phyloP scores from a whole-genome alignment of 306 rosid genomes.

The Cucurbita moschata region DNA sequence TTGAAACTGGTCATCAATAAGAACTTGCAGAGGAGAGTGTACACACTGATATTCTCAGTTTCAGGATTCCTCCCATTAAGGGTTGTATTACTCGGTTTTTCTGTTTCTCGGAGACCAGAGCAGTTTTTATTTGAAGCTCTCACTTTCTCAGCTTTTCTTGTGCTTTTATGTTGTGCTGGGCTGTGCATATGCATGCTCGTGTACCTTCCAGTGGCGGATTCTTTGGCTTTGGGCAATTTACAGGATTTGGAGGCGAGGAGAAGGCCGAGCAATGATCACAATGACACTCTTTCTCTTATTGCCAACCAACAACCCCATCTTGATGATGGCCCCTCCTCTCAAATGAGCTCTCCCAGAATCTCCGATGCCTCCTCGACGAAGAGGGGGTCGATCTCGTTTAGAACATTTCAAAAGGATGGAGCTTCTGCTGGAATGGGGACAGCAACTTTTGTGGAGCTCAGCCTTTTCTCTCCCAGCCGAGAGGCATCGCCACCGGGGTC shows the following conservation, averaged over 20 bases:
- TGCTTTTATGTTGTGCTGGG: conserved; percentile 68
- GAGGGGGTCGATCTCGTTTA: conserved; percentile 80
- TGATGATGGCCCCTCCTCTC: conserved; percentile 34
- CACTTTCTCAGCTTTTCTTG: conserved; percentile 84
- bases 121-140: conserved; percentile 63
- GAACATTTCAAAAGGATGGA: conserved; percentile 47
- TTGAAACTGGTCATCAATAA: conserved; percentile 86
- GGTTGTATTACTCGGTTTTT: conserved; percentile 88
- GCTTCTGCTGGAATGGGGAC: conserved; percentile 34
- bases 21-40: conserved; percentile 94
- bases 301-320: conserved; percentile 60
- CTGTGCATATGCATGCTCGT: conserved; percentile 88
- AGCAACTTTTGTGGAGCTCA: conserved; percentile 71
- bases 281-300: conserved; percentile 61
- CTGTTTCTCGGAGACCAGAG: conserved; percentile 65
- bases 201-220: conserved; percentile 86
- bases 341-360: conserved; percentile 41
- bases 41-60: conserved; percentile 70
- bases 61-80: conserved; percentile 81
- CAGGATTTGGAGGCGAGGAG: conserved; percentile 74
- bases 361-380: conserved; percentile 71
- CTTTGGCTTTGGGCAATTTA: conserved; percentile 68
- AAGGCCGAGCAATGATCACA: conserved; percentile 37
- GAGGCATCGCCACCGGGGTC: conserved; percentile 63
- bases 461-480: conserved; percentile 79